phyloP scores from a whole-genome alignment of 1,284 basidiomycete genomes.

The Coniferiporia sulphurascens region DNA sequence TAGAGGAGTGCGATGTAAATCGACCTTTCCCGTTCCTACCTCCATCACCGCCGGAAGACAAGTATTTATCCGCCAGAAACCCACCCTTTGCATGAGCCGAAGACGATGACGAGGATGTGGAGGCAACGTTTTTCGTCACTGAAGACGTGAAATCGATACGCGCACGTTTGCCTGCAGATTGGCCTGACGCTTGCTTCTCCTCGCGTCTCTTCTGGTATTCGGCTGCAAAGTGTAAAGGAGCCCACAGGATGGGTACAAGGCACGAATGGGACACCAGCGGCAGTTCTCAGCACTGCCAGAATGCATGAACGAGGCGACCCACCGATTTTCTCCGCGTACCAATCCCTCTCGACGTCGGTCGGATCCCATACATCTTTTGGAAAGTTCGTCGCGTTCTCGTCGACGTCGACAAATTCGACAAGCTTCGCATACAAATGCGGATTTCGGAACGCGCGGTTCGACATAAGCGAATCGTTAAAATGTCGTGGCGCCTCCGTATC shows the following conservation, averaged over 20 bases:
- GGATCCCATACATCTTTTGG: conserved; percentile 68
- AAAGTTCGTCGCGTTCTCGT: conserved; percentile 82
- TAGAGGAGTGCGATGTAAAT: conserved; percentile 4
- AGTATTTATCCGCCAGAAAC: neutral
- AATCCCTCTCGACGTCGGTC: conserved; percentile 52
- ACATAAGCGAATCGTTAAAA: conserved; percentile 92
- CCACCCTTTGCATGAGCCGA: neutral
- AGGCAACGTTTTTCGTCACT: neutral
- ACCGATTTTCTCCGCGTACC: conserved; percentile 71
- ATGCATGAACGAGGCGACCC: conserved; percentile 22
- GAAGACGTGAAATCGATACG: conserved; percentile 50
- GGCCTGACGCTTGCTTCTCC: conserved; percentile 47
- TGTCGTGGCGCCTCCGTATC: conserved; percentile 66
- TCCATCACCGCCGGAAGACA: neutral
- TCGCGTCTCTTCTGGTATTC: conserved; percentile 52
- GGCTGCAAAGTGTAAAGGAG: conserved; percentile 25
- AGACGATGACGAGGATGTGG: neutral
- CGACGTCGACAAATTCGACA: conserved; percentile 86
- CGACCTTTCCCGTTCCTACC: neutral
- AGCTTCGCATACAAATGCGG: conserved; percentile 92
- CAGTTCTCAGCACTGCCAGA: conserved; percentile 10
- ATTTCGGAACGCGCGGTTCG: conserved; percentile 87
- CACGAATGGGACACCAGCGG: neutral
- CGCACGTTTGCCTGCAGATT: conserved; percentile 46
- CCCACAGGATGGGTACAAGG: neutral